These are phyloP conservation scores for Suillus variegatus DNA, from an alignment of 768 basidiomycete genomes.

Conservation along the genomic window DNA sequence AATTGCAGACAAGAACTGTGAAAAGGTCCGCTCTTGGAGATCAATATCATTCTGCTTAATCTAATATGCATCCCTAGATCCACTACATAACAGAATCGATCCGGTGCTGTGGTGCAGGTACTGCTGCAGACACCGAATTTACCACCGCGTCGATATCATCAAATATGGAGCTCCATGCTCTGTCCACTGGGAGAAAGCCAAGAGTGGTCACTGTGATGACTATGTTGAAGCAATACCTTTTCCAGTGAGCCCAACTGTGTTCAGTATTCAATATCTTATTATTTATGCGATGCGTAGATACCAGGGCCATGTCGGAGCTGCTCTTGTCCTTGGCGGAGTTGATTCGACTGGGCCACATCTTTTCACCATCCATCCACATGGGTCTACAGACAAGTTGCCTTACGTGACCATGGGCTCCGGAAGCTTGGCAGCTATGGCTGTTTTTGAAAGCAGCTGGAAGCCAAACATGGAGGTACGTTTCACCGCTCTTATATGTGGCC, in stretches of 20 bases:
- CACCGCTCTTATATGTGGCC: neutral
- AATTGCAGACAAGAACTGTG: slow-evolving; percentile 99
- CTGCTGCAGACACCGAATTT: slow-evolving; percentile 98
- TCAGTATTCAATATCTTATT: slow-evolving; percentile 1
- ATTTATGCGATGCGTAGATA: slow-evolving; percentile 49
- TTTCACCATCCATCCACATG: slow-evolving; percentile 95
- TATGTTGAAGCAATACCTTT: slow-evolving; percentile 96
- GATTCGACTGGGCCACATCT: slow-evolving; percentile 92
- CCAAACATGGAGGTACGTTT: slow-evolving; percentile 73
- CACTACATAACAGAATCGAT: slow-evolving; percentile 96
- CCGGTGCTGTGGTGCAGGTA: slow-evolving; percentile 97
- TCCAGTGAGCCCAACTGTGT: slow-evolving; percentile 51
- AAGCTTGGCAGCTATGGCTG: slow-evolving; percentile 95
- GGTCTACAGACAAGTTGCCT: slow-evolving; percentile 97
- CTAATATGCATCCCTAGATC: slow-evolving; percentile 55
- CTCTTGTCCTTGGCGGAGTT: slow-evolving; percentile 96
- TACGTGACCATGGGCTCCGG: slow-evolving; percentile 99
- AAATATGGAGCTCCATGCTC: slow-evolving; percentile 90
- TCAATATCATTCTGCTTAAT: neutral
- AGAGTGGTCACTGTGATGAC: slow-evolving; percentile 98
- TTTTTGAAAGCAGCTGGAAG: slow-evolving; percentile 88
- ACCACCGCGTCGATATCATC: slow-evolving; percentile 93
- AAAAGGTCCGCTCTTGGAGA: slow-evolving; percentile 67
- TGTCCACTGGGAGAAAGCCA: slow-evolving; percentile 90
- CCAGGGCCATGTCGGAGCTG: slow-evolving; percentile 93